Conservation (phyloP, 2,329 filamentous ascomycete genomes). For the Calcarisporium arbuscula region DNA sequence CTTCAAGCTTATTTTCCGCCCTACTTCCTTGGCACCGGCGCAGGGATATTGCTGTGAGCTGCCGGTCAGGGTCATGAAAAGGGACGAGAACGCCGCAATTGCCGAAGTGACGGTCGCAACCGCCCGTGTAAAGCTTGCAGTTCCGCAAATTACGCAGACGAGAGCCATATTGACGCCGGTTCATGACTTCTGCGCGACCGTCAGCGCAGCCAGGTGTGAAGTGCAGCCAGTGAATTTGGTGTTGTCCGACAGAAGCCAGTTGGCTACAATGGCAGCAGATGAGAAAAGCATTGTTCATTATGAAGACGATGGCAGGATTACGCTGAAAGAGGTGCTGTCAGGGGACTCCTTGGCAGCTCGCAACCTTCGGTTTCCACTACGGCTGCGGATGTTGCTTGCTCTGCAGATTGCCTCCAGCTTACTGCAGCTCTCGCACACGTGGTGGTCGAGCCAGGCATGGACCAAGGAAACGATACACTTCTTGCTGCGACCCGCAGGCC, state of each 20-base stretch:
- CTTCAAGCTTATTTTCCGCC: conserved; percentile 4
- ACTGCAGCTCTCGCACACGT: conserved; percentile 5
- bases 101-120: neutral
- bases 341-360: too few relatives aligned
- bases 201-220: conserved; percentile 1
- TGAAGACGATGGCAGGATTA: neutral
- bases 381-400: conserved; percentile 4
- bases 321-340: conserved; percentile 2
- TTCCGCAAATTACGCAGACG: neutral
- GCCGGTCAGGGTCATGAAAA: neutral
- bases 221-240: conserved; percentile 3
- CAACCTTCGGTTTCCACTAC: conserved; percentile 3
- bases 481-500: neutral
- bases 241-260: neutral
- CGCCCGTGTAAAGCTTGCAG: neutral
- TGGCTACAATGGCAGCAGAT: neutral
- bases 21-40: neutral
- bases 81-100: neutral
- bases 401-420: conserved; percentile 4
- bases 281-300: conserved; percentile 2
- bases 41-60: conserved; percentile 4
- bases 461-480: conserved; percentile 4
- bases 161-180: neutral
- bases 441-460: conserved; percentile 3
- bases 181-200: conserved; percentile 1